Base-by-base conservation (phyloP, 306 rosid genomes). In the Dalbergia cochinchinensis region DNA sequence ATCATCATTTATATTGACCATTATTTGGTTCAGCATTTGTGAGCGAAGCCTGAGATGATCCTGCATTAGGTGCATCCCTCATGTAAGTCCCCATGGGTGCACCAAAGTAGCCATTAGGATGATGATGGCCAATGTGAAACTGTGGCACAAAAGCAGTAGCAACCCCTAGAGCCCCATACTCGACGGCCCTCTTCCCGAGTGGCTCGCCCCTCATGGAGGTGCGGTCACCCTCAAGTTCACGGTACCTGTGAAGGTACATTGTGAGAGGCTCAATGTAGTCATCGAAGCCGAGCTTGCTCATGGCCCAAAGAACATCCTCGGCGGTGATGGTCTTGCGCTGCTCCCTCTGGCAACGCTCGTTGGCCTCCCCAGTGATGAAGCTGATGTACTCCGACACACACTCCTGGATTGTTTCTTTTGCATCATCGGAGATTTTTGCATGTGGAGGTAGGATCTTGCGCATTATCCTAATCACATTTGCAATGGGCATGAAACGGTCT, bases 401-500 rank as follows among this genome's bases (percentile, higher is more conserved):
- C 60, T 94, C 98, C 70, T 94, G 97, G 63, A 94, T 92, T 6
- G 94, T 92, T 15, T 94, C 96, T 61, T 94, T 94, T 1, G 97
- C 96, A 13, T 94, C 98, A 18, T 94, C 96, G 0, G 97, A 86
- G 54, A 94, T 92, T 39, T 94, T 94, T 0, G 94, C 98, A 6
- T 88, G 96, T 0, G 90, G 87, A 0, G 98, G 98, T 0, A 94
- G 86, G 63, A 91, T 94, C 92, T 89, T 92, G 1, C 96, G 82
- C 98, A 94, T 94, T 55, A 94, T 88, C 73, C 98, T 80, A n/a
- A 87, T 91, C 80, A 94, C 97, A 34, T 94, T 94, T 6, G 97
- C 98, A 3, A 94, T 94, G 5, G 98, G 98, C 97, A 94, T 93
- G 90, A 89, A 93, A 42, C 96, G 82, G 84, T 93, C 97, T 80